These are phyloP conservation scores for Solanum etuberosum DNA, from an alignment of 257 asterid genomes.

Conservation along the genomic window DNA sequence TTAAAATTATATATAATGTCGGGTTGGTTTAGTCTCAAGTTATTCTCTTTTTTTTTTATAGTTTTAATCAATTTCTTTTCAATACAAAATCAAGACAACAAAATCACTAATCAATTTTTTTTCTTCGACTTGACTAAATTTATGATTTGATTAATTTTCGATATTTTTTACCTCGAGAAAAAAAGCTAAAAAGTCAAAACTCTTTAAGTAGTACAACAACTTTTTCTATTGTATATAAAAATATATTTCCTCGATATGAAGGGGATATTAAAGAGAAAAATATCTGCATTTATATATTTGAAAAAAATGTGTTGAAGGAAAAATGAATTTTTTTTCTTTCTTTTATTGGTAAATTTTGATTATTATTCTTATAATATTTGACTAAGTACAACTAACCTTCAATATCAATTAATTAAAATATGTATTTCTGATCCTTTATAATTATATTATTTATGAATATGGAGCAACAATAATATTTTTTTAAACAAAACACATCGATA, in stretches of 20 bases:
- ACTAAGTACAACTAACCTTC: not conserved
- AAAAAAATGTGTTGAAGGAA: too few relatives aligned
- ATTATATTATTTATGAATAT: too few relatives aligned
- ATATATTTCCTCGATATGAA: not conserved
- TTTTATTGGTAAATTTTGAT: not conserved
- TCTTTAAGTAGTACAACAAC: not conserved
- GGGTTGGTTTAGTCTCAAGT: accelerated
- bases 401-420: too few relatives aligned
- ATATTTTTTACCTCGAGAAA: not conserved
- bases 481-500: not conserved
- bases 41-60: too few relatives aligned
- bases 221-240: too few relatives aligned
- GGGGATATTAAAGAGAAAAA: too few relatives aligned
- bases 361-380: too few relatives aligned
- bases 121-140: not conserved
- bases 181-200: not conserved
- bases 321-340: too few relatives aligned
- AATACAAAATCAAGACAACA: too few relatives aligned
- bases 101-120: too few relatives aligned
- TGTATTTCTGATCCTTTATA: not conserved
- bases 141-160: not conserved
- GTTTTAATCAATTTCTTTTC: too few relatives aligned
- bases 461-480: not conserved
- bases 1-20: too few relatives aligned
- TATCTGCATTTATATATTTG: not conserved